A percentile compares a stretch with the other conserved stretches of the same genome.
Evolutionary conservation across 2,329 filamentous ascomycete genomes (phyloP).

Genomic region (Cladophialophora bantiana): DNA sequence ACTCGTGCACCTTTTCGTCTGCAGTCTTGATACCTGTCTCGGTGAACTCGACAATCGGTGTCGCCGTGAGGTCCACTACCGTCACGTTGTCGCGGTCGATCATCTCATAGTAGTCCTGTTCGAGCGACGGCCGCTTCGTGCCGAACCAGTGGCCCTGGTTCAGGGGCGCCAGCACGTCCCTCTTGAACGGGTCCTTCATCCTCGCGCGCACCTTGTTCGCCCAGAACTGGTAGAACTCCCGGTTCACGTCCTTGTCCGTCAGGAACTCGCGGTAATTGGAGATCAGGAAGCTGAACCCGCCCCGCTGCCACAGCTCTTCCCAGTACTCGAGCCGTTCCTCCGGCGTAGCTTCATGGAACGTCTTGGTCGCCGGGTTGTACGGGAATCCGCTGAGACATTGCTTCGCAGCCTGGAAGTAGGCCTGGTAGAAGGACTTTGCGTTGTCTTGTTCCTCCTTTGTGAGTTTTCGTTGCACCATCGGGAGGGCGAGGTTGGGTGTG

Average conservation of each 20-base stretch:
- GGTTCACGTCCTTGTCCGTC: slow-evolving; percentile 54
- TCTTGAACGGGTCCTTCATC: slow-evolving; percentile 57
- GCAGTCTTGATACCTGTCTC: slow-evolving; percentile 50
- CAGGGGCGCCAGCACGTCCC: slow-evolving; percentile 62
- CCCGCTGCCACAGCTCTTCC: slow-evolving; percentile 57
- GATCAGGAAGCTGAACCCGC: slow-evolving; percentile 63
- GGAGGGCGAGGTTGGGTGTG: slow-evolving; percentile 69
- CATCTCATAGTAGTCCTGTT: slow-evolving; percentile 60
- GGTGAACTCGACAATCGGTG: slow-evolving; percentile 51
- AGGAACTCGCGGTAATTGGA: slow-evolving; percentile 59
- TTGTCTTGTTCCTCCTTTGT: slow-evolving; percentile 60
- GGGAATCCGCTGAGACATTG: slow-evolving; percentile 67
- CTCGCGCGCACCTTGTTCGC: slow-evolving; percentile 58
- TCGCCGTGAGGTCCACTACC: slow-evolving; percentile 53
- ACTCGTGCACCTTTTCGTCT: slow-evolving; percentile 40
- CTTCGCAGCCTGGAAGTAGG: slow-evolving; percentile 63
- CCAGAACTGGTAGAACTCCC: slow-evolving; percentile 64
- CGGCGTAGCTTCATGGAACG: slow-evolving; percentile 8
- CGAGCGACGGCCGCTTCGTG: slow-evolving; percentile 57
- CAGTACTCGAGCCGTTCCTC: slow-evolving; percentile 52
- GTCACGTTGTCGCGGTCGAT: slow-evolving; percentile 56
- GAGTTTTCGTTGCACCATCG: slow-evolving; percentile 63
- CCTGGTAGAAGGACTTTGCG: slow-evolving; percentile 53
- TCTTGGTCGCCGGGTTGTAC: slow-evolving; percentile 61
- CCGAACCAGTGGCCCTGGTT: slow-evolving; percentile 63